Conservation (phyloP, 371 early-diverging fungal genomes). For the Apophysomyces trapeziformis region DNA sequence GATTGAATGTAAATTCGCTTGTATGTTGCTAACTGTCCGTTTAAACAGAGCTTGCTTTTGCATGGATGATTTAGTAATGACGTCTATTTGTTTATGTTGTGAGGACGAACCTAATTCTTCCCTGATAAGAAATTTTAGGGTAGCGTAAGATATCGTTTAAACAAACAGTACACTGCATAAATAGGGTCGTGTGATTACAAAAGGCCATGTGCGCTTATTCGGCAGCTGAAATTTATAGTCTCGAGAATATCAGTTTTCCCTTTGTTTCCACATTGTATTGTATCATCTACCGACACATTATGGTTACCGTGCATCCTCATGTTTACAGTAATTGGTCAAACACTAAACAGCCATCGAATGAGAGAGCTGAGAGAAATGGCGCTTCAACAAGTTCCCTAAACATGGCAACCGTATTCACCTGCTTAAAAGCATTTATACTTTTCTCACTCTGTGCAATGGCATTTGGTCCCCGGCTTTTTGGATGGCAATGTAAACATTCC, state of each 20-base stretch:
- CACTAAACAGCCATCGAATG: background rate
- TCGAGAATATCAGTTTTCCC: background rate
- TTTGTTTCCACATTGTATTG: background rate
- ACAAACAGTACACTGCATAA: no score
- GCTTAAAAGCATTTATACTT: background rate
- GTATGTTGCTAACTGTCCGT: no score
- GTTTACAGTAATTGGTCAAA: background rate
- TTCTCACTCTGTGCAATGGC: background rate
- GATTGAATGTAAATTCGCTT: no score
- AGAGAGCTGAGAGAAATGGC: background rate
- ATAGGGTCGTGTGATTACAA: no score
- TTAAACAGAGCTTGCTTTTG: no score
- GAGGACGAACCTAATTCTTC: no score
- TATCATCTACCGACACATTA: background rate
- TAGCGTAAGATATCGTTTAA: no score
- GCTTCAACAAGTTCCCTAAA: background rate
- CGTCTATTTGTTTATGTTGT: no score
- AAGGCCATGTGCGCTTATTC: no score
- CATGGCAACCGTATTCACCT: background rate
- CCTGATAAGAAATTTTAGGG: no score
- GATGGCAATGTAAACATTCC: background rate
- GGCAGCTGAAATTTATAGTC: background rate
- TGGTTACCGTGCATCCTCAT: conserved; percentile 1
- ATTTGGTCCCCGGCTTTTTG: background rate
- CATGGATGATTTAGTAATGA: no score